phyloP scores from a whole-genome alignment of 176 grass and related monocot species.

The Hordeum marinum region DNA sequence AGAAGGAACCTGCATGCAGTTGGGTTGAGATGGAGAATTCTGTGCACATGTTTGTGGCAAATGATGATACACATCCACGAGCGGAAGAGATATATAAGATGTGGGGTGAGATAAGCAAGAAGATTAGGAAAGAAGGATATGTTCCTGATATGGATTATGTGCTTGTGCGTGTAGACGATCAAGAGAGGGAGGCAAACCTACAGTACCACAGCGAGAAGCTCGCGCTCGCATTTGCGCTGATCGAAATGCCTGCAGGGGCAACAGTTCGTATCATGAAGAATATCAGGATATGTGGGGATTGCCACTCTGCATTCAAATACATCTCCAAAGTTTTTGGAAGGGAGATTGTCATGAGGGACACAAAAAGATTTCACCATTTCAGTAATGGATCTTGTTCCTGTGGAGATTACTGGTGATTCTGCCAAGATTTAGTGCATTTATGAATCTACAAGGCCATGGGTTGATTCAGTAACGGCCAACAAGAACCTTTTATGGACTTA shows the following conservation, averaged over 20 bases:
- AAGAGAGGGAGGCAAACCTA: conserved; percentile 51
- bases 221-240: conserved; percentile 64
- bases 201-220: conserved; percentile 79
- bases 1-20: conserved; percentile 81
- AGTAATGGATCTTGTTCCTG: conserved; percentile 61
- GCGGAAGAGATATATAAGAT: conserved; percentile 53
- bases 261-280: conserved; percentile 76
- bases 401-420: conserved; percentile 73
- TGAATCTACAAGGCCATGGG: background rate
- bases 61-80: conserved; percentile 52
- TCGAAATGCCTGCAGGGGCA: conserved; percentile 52
- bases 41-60: conserved; percentile 72
- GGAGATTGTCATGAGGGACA: conserved; percentile 74
- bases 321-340: conserved; percentile 51
- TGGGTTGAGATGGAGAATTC: conserved; percentile 69
- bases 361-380: conserved; percentile 74
- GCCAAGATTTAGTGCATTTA: background rate
- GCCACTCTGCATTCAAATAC: conserved; percentile 66
- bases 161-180: conserved; percentile 44
- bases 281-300: conserved; percentile 77
- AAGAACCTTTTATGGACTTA: background rate
- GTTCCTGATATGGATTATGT: conserved; percentile 54
- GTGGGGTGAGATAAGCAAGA: conserved; percentile 57
- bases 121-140: conserved; percentile 62
- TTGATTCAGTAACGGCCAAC: background rate